These are phyloP conservation scores for Penicillium sp. DNA, from an alignment of 2,329 filamentous ascomycete species.

Conservation along the genomic window DNA sequence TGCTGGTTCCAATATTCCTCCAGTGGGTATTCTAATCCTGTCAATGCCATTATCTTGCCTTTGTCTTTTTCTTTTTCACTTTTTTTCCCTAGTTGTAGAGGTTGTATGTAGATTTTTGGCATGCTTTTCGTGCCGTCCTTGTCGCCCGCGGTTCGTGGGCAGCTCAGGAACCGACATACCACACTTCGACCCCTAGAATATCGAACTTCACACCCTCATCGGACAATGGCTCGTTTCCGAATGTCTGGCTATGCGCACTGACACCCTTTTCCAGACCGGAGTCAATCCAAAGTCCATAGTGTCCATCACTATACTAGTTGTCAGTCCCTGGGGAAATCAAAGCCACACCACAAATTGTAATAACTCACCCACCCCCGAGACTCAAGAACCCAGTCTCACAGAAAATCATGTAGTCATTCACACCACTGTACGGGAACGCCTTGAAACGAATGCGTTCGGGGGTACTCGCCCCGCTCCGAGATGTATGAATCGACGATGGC, in stretches of 20 bases:
- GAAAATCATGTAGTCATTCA: constrained; percentile 96
- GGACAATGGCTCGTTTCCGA: constrained; percentile 90
- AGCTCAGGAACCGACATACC: constrained; percentile 70
- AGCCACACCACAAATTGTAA: background rate
- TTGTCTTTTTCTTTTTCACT: background rate
- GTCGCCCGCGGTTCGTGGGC: background rate
- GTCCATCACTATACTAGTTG: constrained; percentile 60
- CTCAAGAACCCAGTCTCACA: constrained; percentile 84
- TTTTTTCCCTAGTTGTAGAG: background rate
- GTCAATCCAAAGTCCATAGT: constrained; percentile 92
- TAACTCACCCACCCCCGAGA: constrained; percentile 70
- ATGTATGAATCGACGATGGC: constrained; percentile 25
- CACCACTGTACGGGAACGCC: constrained; percentile 91
- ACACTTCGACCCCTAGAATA: constrained; percentile 85
- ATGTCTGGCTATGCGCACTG: constrained; percentile 81
- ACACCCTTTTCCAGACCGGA: constrained; percentile 80
- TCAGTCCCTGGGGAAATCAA: background rate
- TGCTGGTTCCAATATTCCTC: background rate
- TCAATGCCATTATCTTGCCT: background rate
- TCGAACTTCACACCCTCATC: constrained; percentile 92
- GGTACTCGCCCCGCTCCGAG: constrained; percentile 53
- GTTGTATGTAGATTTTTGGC: background rate
- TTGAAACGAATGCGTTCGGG: constrained; percentile 87
- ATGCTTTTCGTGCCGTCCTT: background rate
- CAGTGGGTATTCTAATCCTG: background rate